Conservation (phyloP, 257 asterid genomes). For the Paulownia fortunei region DNA sequence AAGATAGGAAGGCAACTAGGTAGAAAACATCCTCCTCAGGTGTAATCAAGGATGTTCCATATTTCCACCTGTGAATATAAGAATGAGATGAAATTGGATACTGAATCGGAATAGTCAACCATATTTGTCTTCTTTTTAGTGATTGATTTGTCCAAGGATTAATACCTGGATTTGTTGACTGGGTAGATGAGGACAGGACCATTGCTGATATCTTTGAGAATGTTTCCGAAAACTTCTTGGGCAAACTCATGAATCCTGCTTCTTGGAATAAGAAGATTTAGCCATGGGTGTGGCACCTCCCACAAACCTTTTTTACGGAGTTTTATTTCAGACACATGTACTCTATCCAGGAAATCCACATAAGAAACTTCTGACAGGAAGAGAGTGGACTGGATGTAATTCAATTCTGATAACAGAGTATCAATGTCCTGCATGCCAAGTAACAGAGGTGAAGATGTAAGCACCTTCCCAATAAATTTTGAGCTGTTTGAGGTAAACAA, state of each 20-base stretch:
- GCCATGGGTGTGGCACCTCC: slow-evolving; percentile 98
- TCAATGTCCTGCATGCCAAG: slow-evolving; percentile 66
- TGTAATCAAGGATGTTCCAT: slow-evolving; percentile 76
- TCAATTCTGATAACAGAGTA: slow-evolving; percentile 55
- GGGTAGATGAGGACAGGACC: slow-evolving; percentile 96
- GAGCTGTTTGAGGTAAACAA: neutral
- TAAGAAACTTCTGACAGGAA: slow-evolving; percentile 78
- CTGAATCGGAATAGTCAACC: neutral
- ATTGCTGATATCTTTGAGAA: slow-evolving; percentile 73
- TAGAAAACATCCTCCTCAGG: slow-evolving; percentile 84
- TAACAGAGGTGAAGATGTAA: slow-evolving; percentile 20
- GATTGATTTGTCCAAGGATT: neutral
- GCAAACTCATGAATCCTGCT: slow-evolving; percentile 71
- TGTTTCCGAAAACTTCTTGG: slow-evolving; percentile 70
- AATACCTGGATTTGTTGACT: slow-evolving; percentile 78
- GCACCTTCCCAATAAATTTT: neutral
- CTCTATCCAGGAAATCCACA: slow-evolving; percentile 76
- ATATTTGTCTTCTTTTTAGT: neutral
- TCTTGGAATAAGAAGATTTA: slow-evolving; percentile 82
- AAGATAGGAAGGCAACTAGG: slow-evolving; percentile 73
- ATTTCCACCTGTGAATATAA: slow-evolving; percentile 68
- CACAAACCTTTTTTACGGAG: slow-evolving; percentile 76
- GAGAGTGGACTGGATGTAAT: slow-evolving; percentile 69
- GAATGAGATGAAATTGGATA: slow-evolving; percentile 17
- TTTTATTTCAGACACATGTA: slow-evolving; percentile 72